These are phyloP conservation scores for Colletotrichum viniferum DNA, from an alignment of 2,329 filamentous ascomycete species.

Conservation along the genomic window DNA sequence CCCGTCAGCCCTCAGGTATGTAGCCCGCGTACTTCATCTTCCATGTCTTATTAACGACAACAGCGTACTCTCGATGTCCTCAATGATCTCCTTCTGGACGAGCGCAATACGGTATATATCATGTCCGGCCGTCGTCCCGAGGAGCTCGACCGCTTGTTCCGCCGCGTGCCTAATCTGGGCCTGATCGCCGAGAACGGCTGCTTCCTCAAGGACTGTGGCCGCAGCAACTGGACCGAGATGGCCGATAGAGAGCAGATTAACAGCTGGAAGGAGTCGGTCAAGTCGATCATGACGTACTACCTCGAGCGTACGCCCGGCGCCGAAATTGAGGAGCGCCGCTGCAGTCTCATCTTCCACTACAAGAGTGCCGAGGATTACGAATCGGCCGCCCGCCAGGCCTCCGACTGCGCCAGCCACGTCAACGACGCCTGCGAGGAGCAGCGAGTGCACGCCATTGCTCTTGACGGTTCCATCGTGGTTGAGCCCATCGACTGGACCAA, in stretches of 20 bases:
- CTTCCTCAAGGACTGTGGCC: slow-evolving; percentile 77
- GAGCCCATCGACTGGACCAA: slow-evolving; percentile 90
- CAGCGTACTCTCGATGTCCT: slow-evolving; percentile 82
- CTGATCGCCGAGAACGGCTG: slow-evolving; percentile 95
- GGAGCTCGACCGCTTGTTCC: slow-evolving; percentile 86
- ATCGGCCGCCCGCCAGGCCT: slow-evolving; percentile 77
- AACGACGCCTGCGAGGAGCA: slow-evolving; percentile 90
- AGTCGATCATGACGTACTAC: slow-evolving; percentile 85
- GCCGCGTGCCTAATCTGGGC: slow-evolving; percentile 80
- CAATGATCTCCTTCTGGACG: slow-evolving; percentile 80
- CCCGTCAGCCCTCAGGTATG: slow-evolving; percentile 74
- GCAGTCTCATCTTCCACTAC: slow-evolving; percentile 90
- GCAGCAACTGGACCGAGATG: slow-evolving; percentile 77
- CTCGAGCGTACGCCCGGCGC: slow-evolving; percentile 87
- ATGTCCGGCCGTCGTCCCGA: slow-evolving; percentile 91
- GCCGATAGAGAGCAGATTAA: slow-evolving; percentile 72
- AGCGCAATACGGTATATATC: slow-evolving; percentile 85
- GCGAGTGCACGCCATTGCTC: slow-evolving; percentile 80
- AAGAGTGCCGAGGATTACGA: slow-evolving; percentile 79
- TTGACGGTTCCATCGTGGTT: slow-evolving; percentile 81
- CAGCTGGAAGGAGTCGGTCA: slow-evolving; percentile 84
- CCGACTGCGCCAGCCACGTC: slow-evolving; percentile 91
- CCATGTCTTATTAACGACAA: slow-evolving; percentile 3
- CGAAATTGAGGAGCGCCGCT: slow-evolving; percentile 88
- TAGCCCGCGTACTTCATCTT: slow-evolving; percentile 21